Evolutionary conservation across 2,329 filamentous ascomycete species (phyloP).

Genomic region (Xylaria sp.): DNA sequence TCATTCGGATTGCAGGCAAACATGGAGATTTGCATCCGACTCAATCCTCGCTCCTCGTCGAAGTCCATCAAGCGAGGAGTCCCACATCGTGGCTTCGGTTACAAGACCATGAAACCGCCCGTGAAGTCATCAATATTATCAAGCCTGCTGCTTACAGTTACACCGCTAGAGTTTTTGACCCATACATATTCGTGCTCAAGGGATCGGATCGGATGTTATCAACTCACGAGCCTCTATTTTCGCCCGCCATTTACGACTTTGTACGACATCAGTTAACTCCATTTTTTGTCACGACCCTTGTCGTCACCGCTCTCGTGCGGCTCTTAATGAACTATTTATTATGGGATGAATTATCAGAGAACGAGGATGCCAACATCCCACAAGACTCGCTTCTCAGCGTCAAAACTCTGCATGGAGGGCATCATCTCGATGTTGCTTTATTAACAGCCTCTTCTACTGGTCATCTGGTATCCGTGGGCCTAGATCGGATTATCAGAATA

Average conservation of each 20-base stretch:
- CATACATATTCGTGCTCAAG: conserved; percentile 76
- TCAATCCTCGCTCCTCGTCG: conserved; percentile 60
- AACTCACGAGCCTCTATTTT: conserved; percentile 59
- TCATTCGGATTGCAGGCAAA: conserved; percentile 50
- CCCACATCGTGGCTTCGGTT: conserved; percentile 80
- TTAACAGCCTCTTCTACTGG: conserved; percentile 71
- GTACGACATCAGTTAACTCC: conserved; percentile 67
- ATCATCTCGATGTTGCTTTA: conserved; percentile 75
- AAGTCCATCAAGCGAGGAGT: conserved; percentile 79
- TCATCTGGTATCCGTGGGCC: conserved; percentile 73
- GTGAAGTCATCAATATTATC: conserved; percentile 79
- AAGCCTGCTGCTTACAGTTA: conserved; percentile 78
- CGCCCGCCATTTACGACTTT: conserved; percentile 75
- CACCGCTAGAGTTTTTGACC: conserved; percentile 78
- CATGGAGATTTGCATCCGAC: conserved; percentile 44
- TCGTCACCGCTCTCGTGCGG: conserved; percentile 72
- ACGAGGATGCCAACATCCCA: conserved; percentile 58
- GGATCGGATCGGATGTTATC: conserved; percentile 73
- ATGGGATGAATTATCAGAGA: conserved; percentile 68
- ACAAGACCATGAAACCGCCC: conserved; percentile 82
- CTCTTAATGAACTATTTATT: conserved; percentile 80
- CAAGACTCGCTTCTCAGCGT: conserved; percentile 67
- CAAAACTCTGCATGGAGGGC: conserved; percentile 69
- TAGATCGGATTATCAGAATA: conserved; percentile 75
- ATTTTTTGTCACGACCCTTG: conserved; percentile 71